Base-by-base conservation (phyloP, 371 early-diverging fungal species). In the Actinomortierella ambigua region DNA sequence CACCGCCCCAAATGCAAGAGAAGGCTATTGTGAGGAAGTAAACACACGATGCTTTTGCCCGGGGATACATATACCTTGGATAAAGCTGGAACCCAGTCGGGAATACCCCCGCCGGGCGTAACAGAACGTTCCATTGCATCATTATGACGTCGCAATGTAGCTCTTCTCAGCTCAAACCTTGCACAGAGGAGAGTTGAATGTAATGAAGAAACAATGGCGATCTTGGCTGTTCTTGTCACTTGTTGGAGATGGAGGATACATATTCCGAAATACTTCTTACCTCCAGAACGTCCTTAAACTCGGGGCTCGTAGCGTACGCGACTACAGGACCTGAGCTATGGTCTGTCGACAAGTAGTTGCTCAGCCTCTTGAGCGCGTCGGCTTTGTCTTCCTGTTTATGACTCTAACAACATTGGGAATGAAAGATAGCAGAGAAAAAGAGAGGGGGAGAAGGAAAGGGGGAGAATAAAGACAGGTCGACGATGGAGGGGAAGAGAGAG, bases 321-420 rank as follows among this genome's bases (percentile, higher is more conserved):
- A 62, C 63, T 17, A 71, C 54, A 2, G 46, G 50, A 8, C 44
- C 44, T n/a, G 73, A 71, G 0, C 39, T 66, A n/a, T 50, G 63
- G 57, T 63, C 47, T 40, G 53, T 61, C 9, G 66, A 55, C 50
- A 71, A 39, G 39, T 63, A 71, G 50, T 71, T 63, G 26, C 73
- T 66, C 63, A 71, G 26, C 4, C 48, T 58, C 57, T 63, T 71
- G 34, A 71, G 59, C n/a, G 60, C 67, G 17, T 49, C 47, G 3
- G 50, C 24, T 41, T 61, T 66, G 13, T 62, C 60, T 18, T 23
- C 54, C 24, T 44, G 57, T 28, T 49, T 63, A 20, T 53, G 59
- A 34, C 59, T 65, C 73, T 71, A 57, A 22, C 9, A 48, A 48
- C 22, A 26, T 29, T 20, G 1, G 22, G 27, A 53, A 26, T 24